Conservation (phyloP, 495 filamentous ascomycete species). For the Aspergillus nanangensis region DNA sequence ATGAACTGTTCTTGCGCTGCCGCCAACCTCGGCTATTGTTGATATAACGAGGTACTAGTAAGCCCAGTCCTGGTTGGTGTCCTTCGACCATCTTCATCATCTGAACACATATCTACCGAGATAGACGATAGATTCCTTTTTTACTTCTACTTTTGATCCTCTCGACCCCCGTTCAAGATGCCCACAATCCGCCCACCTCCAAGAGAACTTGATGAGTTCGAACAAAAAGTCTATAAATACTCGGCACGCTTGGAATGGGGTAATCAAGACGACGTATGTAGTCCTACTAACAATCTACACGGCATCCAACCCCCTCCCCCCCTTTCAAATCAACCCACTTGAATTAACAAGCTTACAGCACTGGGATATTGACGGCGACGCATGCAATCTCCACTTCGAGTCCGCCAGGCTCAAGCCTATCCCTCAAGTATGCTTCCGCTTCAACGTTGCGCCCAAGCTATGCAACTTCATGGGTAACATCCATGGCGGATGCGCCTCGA, state of each 20-base stretch:
- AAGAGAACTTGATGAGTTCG: background rate
- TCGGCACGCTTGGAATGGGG: conserved; percentile 17
- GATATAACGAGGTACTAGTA: too few relatives aligned
- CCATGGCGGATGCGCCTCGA: conserved; percentile 66
- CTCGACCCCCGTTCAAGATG: background rate
- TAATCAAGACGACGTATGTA: conserved; percentile 16
- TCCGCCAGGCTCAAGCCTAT: conserved; percentile 33
- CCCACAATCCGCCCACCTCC: background rate
- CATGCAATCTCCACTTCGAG: conserved; percentile 36
- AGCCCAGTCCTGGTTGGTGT: too few relatives aligned
- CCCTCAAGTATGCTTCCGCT: conserved; percentile 31
- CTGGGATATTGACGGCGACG: conserved; percentile 31
- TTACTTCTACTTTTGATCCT: too few relatives aligned
- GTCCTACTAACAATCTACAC: background rate
- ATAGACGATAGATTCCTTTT: too few relatives aligned
- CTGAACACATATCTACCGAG: too few relatives aligned
- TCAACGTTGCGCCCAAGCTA: conserved; percentile 49
- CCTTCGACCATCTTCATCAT: too few relatives aligned
- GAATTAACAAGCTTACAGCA: conserved; percentile 13
- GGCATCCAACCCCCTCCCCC: background rate
- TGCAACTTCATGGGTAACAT: conserved; percentile 58
- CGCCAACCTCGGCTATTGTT: background rate
- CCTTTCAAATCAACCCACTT: background rate
- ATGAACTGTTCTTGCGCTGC: too few relatives aligned
- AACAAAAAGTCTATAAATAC: conserved; percentile 17